Conservation (phyloP, 1,284 basidiomycete genomes). For the Cutaneotrichosporon cyanovorans region DNA sequence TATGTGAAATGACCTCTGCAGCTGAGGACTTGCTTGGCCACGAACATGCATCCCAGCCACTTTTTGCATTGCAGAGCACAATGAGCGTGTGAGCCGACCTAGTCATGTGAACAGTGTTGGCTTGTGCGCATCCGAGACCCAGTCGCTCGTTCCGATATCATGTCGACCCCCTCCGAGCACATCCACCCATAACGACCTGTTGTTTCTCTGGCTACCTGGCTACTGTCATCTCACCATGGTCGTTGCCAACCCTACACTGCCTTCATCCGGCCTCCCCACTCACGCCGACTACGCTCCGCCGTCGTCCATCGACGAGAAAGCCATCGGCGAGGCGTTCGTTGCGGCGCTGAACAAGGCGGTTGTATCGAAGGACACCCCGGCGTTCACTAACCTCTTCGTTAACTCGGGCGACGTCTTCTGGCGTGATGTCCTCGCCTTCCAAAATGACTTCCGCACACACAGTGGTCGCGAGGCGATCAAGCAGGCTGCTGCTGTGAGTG, state of each 20-base stretch:
- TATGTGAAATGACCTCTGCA: too few relatives aligned
- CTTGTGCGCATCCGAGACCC: too few relatives aligned
- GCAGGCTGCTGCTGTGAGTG: constrained; percentile 25
- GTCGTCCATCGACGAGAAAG: not conserved
- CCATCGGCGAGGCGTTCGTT: constrained; percentile 4
- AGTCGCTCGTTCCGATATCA: too few relatives aligned
- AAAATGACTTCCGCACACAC: constrained; percentile 31
- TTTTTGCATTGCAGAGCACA: too few relatives aligned
- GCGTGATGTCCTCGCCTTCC: constrained; percentile 25
- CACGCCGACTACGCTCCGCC: constrained; percentile 1
- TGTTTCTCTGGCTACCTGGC: too few relatives aligned
- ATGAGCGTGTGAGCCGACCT: too few relatives aligned
- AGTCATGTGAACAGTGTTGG: too few relatives aligned
- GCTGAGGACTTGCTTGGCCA: too few relatives aligned
- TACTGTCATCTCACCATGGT: too few relatives aligned
- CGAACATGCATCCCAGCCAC: too few relatives aligned
- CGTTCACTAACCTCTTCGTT: constrained; percentile 4
- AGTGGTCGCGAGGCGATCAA: constrained; percentile 19
- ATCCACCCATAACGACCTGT: too few relatives aligned
- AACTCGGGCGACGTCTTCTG: constrained; percentile 6
- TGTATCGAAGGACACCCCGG: not conserved
- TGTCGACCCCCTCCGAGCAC: too few relatives aligned
- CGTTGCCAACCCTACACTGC: constrained; percentile 1
- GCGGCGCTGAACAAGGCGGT: not conserved
- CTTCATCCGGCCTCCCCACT: not conserved